Percentiles rank a stretch among this genome's conserved stretches.
Conservation (phyloP, 805 yeast genomes). For the Hanseniaspora hatyaiensis region DNA sequence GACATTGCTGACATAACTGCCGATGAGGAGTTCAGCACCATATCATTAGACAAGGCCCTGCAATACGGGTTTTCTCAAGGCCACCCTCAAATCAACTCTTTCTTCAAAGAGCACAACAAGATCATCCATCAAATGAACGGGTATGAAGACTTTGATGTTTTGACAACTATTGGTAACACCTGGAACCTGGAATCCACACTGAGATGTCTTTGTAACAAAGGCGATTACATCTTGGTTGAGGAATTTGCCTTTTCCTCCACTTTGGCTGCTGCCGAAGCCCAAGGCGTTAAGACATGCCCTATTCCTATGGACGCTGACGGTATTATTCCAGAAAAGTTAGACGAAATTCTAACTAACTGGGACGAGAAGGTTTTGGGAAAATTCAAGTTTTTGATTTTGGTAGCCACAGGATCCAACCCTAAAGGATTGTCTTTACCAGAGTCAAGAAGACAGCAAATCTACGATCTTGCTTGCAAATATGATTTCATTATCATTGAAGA, state of each 20-base stretch:
- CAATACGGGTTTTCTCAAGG: slow-evolving; percentile 89
- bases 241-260: slow-evolving; percentile 77
- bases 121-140: slow-evolving; percentile 33
- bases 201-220: slow-evolving; percentile 64
- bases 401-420: slow-evolving; percentile 96
- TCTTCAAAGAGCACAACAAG: slow-evolving; percentile 65
- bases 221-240: slow-evolving; percentile 76
- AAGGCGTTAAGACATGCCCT: slow-evolving; percentile 57
- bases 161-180: slow-evolving; percentile 77
- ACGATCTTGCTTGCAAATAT: slow-evolving; percentile 68
- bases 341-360: slow-evolving; percentile 55
- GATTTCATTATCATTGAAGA: slow-evolving; percentile 85
- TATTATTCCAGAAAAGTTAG: slow-evolving; percentile 60
- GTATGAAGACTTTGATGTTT: slow-evolving; percentile 60
- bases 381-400: slow-evolving; percentile 81
- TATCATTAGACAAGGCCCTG: slow-evolving; percentile 72
- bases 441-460: slow-evolving; percentile 69
- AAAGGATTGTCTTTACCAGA: slow-evolving; percentile 74
- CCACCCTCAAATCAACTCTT: slow-evolving; percentile 53
- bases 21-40: slow-evolving; percentile 39
- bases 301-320: slow-evolving; percentile 72
- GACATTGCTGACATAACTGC: slow-evolving; percentile 28
- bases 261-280: slow-evolving; percentile 65
- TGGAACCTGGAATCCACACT: slow-evolving; percentile 75
- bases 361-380: slow-evolving; percentile 44